Percentiles rank a stretch among this genome's conserved stretches.
These are phyloP conservation scores for Copromyces sp. DNA, from an alignment of 495 filamentous ascomycete species.

Conservation along the genomic window DNA sequence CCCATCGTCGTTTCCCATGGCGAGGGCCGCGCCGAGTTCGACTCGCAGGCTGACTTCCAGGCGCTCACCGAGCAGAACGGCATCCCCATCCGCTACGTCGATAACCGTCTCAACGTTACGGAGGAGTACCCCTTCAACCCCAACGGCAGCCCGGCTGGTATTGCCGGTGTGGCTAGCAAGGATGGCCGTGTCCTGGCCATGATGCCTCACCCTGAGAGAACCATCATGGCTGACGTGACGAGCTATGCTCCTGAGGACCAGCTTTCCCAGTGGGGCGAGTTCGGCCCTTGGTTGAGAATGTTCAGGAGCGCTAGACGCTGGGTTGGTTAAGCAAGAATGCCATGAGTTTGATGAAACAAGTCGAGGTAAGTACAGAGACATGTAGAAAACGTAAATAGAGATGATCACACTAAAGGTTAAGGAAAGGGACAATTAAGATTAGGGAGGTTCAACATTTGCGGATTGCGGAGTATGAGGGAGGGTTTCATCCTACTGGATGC, in stretches of 20 bases:
- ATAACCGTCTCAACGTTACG: slow-evolving; percentile 65
- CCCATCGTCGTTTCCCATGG: slow-evolving; percentile 89
- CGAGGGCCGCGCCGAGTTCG: slow-evolving; percentile 78
- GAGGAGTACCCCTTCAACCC: slow-evolving; percentile 86
- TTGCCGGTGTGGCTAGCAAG: slow-evolving; percentile 68
- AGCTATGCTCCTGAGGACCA: slow-evolving; percentile 60
- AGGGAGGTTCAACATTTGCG: not conserved
- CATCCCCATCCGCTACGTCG: slow-evolving; percentile 70
- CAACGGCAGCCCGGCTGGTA: slow-evolving; percentile 80
- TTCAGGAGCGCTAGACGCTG: slow-evolving; percentile 75
- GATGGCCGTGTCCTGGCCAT: slow-evolving; percentile 84
- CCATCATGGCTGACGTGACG: slow-evolving; percentile 71
- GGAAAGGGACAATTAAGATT: not conserved
- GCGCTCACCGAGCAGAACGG: slow-evolving; percentile 51
- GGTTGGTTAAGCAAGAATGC: slow-evolving; percentile 49
- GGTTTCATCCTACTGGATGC: not conserved
- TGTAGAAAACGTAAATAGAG: not conserved
- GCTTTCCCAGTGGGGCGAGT: slow-evolving; percentile 68
- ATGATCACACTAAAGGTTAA: not conserved
- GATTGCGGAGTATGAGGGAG: not conserved
- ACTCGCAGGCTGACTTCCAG: slow-evolving; percentile 37
- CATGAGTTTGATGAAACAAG: not conserved
- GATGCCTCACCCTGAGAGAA: slow-evolving; percentile 96
- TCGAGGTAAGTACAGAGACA: not conserved
- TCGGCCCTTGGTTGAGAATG: slow-evolving; percentile 78